phyloP scores from a whole-genome alignment of 805 yeast genomes.

The Ogataea angusta region DNA sequence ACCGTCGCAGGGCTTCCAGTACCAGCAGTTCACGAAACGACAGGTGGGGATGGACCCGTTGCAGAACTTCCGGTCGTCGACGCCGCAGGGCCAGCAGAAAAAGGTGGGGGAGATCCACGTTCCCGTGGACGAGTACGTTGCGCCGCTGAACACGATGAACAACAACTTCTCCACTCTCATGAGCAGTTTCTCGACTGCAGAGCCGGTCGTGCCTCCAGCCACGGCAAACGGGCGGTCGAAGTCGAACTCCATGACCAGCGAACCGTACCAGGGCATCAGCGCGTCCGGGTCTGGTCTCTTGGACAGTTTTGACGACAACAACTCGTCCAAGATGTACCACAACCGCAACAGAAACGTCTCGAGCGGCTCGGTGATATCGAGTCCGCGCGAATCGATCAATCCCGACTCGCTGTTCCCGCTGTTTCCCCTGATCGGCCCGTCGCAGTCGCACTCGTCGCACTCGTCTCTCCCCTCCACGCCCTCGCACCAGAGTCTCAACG shows the following conservation, averaged over 20 bases:
- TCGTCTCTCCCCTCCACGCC: slow-evolving; percentile 18
- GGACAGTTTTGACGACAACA: slow-evolving; percentile 28
- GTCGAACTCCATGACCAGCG: slow-evolving; percentile 4
- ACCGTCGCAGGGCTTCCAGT: slow-evolving; percentile 7
- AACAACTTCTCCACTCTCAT: slow-evolving; percentile 30
- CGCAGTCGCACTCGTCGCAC: slow-evolving; percentile 21
- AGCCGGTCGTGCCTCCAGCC: neutral
- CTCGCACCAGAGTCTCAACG: slow-evolving; percentile 13
- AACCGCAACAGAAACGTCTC: slow-evolving; percentile 15
- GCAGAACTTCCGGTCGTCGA: slow-evolving; percentile 25
- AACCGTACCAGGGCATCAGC: slow-evolving; percentile 18
- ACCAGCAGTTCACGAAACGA: slow-evolving; percentile 21
- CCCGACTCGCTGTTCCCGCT: slow-evolving; percentile 33
- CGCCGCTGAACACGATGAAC: slow-evolving; percentile 36
- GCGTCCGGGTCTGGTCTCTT: slow-evolving; percentile 31
- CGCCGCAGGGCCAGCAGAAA: slow-evolving; percentile 15
- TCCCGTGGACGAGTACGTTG: slow-evolving; percentile 36
- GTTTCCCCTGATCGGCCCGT: slow-evolving; percentile 33
- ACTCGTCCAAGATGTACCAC: slow-evolving; percentile 6
- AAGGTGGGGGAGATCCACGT: slow-evolving; percentile 33
- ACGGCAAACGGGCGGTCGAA: neutral
- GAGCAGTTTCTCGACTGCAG: slow-evolving; percentile 17
- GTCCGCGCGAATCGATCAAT: slow-evolving; percentile 20
- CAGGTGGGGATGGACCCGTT: slow-evolving; percentile 34
- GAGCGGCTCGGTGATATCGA: slow-evolving; percentile 16